Percentiles rank a stretch among this genome's conserved stretches.
Evolutionary conservation across 2,329 filamentous ascomycete species (phyloP).

Genomic region (Phoma sp.): DNA sequence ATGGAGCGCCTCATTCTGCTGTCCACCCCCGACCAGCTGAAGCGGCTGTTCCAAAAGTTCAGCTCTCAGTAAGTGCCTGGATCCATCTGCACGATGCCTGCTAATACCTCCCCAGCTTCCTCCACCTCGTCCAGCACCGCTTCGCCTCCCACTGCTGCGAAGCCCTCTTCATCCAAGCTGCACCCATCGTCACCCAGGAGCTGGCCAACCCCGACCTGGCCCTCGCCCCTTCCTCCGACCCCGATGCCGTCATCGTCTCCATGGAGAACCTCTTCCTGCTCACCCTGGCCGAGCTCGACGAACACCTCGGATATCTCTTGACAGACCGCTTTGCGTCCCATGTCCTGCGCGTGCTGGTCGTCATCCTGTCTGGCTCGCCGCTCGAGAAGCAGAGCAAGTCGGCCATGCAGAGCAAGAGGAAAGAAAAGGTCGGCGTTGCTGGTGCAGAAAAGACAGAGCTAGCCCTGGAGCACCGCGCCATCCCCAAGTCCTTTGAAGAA

Average conservation of each 20-base stretch:
- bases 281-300: constrained; percentile 87
- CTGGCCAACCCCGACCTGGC: constrained; percentile 59
- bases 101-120: constrained; percentile 64
- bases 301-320: constrained; percentile 80
- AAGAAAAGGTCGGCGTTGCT: constrained; percentile 74
- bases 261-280: constrained; percentile 88
- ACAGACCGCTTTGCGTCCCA: constrained; percentile 93
- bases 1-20: constrained; percentile 91
- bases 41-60: constrained; percentile 85
- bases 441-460: constrained; percentile 56
- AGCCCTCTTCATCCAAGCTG: constrained; percentile 84
- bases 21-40: constrained; percentile 80
- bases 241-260: constrained; percentile 62
- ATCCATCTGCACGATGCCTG: no score
- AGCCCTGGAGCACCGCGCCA: constrained; percentile 55
- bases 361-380: constrained; percentile 84
- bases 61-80: constrained; percentile 69
- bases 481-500: constrained; percentile 79
- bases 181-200: constrained; percentile 79
- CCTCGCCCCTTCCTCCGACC: constrained; percentile 53
- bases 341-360: constrained; percentile 81
- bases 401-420: constrained; percentile 89
- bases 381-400: constrained; percentile 71
- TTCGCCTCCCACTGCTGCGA: constrained; percentile 99
- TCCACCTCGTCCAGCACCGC: constrained; percentile 89